Evolutionary conservation across 2,329 filamentous ascomycete species (phyloP).

Genomic region (Talaromyces sp.): DNA sequence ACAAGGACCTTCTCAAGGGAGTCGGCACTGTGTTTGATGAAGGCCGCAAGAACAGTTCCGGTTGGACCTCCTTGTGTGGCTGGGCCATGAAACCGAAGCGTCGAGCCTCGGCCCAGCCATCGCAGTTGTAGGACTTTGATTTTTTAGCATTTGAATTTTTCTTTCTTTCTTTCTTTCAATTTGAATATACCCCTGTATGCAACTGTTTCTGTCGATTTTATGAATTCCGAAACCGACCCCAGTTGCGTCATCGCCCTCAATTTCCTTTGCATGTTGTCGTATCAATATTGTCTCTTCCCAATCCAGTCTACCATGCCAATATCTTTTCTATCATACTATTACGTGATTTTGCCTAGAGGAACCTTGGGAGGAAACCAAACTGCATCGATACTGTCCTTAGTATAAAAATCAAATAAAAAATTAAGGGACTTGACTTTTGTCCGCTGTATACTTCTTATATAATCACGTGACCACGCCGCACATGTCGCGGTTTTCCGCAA

Average conservation of each 20-base stretch:
- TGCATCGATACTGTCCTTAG: neutral
- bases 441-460: neutral
- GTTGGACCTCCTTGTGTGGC: conserved; percentile 58
- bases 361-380: neutral
- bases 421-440: neutral
- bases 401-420: neutral
- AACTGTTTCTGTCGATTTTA: neutral
- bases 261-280: neutral
- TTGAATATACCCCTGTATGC: conserved; percentile 6
- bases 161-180: neutral
- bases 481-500: neutral
- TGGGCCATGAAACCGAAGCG: conserved; percentile 51
- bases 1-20: conserved; percentile 50
- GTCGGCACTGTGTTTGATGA: conserved; percentile 57
- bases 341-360: neutral
- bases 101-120: neutral
- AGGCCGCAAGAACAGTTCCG: conserved; percentile 53
- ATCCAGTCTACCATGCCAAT: neutral
- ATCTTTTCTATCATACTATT: neutral
- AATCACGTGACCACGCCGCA: neutral
- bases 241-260: neutral
- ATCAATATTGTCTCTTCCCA: neutral
- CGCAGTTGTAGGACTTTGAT: neutral
- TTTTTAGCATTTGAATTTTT: neutral
- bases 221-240: neutral